Conservation (phyloP, 2,329 filamentous ascomycete genomes). For the Alternaria arborescens region DNA sequence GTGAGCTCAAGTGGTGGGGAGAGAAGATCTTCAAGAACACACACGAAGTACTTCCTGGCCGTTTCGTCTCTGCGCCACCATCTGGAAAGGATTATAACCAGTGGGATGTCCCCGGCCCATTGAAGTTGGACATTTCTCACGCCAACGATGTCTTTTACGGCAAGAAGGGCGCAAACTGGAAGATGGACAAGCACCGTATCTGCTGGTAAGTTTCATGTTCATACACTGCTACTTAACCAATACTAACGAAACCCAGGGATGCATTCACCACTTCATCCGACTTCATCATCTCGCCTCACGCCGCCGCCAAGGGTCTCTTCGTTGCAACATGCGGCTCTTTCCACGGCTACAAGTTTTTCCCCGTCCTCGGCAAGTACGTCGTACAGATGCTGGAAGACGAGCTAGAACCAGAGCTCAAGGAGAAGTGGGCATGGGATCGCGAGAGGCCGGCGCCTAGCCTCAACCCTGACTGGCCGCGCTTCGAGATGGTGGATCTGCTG, state of each 20-base stretch:
- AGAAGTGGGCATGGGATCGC: constrained; percentile 71
- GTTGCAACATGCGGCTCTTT: constrained; percentile 69
- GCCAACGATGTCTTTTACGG: constrained; percentile 69
- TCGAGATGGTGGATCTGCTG: constrained; percentile 65
- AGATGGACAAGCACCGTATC: constrained; percentile 69
- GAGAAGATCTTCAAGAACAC: constrained; percentile 49
- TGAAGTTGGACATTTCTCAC: constrained; percentile 68
- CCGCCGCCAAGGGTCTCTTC: constrained; percentile 58
- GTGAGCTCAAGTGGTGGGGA: constrained; percentile 48
- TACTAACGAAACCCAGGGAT: constrained; percentile 60
- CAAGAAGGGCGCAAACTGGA: constrained; percentile 63
- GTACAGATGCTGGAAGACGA: constrained; percentile 59
- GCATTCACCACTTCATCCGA: constrained; percentile 67
- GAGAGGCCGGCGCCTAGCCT: constrained; percentile 61
- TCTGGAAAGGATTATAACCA: constrained; percentile 66
- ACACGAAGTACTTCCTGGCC: constrained; percentile 56
- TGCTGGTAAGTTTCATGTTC: constrained; percentile 64
- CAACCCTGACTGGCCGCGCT: constrained; percentile 66
- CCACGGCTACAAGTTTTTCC: constrained; percentile 69
- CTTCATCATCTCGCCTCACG: constrained; percentile 63
- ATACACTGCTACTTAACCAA: fast-evolving
- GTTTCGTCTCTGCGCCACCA: constrained; percentile 66
- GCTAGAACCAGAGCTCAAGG: constrained; percentile 57
- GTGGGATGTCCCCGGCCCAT: constrained; percentile 65
- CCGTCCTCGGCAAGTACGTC: constrained; percentile 64